Base-by-base conservation (phyloP, 2,329 filamentous ascomycete genomes). In the Pseudogymnoascus sp. region DNA sequence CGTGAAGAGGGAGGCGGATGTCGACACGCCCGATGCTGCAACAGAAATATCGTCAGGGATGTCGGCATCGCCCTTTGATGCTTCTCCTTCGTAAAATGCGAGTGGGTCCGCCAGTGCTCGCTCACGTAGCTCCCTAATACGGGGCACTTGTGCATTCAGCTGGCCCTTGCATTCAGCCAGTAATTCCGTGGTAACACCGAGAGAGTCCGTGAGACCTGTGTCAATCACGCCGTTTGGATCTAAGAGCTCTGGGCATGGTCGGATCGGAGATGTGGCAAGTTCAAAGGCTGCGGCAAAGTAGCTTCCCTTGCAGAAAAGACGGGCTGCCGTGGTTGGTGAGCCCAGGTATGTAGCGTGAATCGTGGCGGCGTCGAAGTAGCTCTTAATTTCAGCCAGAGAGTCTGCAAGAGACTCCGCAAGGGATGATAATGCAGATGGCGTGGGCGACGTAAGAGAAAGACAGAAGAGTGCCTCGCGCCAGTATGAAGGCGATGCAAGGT, bases 21-120 rank as follows among this genome's bases (percentile, higher is more conserved):
- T 97, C 63, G 85, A 89, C 17, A 91, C 79, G 60, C 92, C 84
- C 3, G 92, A 96, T 0, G 92, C 89, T 0, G 94, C 94, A 1
- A 99, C 80, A 1, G 91, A 96, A 58, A 99, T 82, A 74, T 99
- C 92, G 71, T 99, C 94, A 0, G 93, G 94, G 1, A 96, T 81
- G 66, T 96, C 90, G 4, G 75, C 78, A 61, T 83, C 86, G 1
- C 74, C 77, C 5, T 79, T 78, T 4, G 77, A 77, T 4, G 84
- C 78, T 67, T 92, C 88, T 60, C 90, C 90, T 67, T 94, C 91
- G 74, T 90, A 95, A 76, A 96, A 97, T 2, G 88, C 87, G 33
- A 97, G 78, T 0, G 94, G 94, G 68, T 99, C 92, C 65, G 90
- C 85, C 39, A 83, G 81, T 60, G 95, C 95, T 71, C 90, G 92